Conservation (phyloP, 108 stramenopile genomes). For the Asterionellopsis glacialis region DNA sequence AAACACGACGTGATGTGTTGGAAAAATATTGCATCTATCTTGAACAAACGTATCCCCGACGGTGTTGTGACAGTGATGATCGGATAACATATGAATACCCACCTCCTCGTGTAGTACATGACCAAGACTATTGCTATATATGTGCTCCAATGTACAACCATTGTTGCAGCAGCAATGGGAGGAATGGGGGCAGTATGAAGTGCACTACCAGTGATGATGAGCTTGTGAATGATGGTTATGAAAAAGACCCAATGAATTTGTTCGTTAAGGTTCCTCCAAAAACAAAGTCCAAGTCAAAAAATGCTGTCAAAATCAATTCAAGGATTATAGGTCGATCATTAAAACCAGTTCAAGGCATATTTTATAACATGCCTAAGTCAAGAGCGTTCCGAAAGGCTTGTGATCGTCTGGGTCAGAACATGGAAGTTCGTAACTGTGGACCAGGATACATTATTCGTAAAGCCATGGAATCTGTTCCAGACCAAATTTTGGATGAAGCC, state of each 20-base stretch:
- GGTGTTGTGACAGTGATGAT: constrained; percentile 66
- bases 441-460: constrained; percentile 53
- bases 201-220: too few species aligned
- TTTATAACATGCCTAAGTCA: constrained; percentile 37
- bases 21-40: constrained; percentile 56
- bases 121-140: constrained; percentile 20
- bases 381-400: constrained; percentile 30
- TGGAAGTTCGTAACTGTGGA: constrained; percentile 57
- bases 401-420: constrained; percentile 42
- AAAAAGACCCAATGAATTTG: too few species aligned
- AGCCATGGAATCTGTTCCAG: constrained; percentile 37
- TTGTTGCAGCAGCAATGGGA: constrained; percentile 1
- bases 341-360: constrained; percentile 52
- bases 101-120: constrained; percentile 11
- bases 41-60: constrained; percentile 58
- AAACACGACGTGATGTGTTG: constrained; percentile 59
- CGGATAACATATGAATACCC: constrained; percentile 17
- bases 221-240: too few species aligned
- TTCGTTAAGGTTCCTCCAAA: background rate
- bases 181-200: too few species aligned
- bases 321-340: constrained; percentile 40
- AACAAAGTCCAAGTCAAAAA: background rate
- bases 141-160: constrained; percentile 12
- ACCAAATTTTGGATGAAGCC: constrained; percentile 28
- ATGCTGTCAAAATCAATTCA: constrained; percentile 32